phyloP scores from a whole-genome alignment of 2,329 filamentous ascomycete species.

The Arthrobotrys conoides region DNA sequence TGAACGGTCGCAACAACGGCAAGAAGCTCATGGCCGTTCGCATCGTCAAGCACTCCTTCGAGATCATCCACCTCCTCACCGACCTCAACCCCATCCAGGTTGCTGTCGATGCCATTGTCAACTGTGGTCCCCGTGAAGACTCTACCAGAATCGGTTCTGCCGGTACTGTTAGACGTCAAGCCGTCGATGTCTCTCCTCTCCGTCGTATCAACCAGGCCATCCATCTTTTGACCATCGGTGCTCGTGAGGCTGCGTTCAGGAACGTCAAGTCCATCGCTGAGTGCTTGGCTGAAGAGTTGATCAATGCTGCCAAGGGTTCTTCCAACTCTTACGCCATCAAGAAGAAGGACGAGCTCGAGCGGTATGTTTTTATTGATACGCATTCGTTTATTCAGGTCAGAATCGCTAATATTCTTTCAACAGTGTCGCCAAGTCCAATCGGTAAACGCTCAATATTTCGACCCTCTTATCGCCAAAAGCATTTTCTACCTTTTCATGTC shows the following conservation, averaged over 20 bases:
- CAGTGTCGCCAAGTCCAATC: constrained; percentile 99
- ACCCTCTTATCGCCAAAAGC: constrained; percentile 45
- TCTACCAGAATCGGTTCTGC: constrained; percentile 99
- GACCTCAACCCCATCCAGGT: constrained; percentile 99
- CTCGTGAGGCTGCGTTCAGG: constrained; percentile 98
- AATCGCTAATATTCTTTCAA: constrained; percentile 27
- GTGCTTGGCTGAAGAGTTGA: constrained; percentile 99
- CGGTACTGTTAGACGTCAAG: constrained; percentile 99
- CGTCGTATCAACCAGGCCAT: constrained; percentile 99
- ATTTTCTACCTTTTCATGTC: constrained; percentile 50
- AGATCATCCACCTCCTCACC: constrained; percentile 99
- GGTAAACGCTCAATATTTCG: constrained; percentile 76
- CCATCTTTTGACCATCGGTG: constrained; percentile 97
- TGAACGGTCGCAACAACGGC: constrained; percentile 99
- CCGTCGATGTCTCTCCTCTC: constrained; percentile 99
- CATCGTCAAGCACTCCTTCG: constrained; percentile 98
- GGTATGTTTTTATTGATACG: constrained; percentile 56
- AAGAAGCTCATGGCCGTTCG: constrained; percentile 99
- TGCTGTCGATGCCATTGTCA: constrained; percentile 99
- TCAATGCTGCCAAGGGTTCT: constrained; percentile 99
- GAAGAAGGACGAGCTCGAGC: constrained; percentile 99
- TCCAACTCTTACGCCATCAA: constrained; percentile 99
- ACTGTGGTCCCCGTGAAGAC: constrained; percentile 99
- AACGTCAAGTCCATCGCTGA: constrained; percentile 99
- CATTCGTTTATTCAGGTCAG: background rate